Evolutionary conservation across 306 rosid genomes (phyloP).

Genomic region (Argentina anserina): DNA sequence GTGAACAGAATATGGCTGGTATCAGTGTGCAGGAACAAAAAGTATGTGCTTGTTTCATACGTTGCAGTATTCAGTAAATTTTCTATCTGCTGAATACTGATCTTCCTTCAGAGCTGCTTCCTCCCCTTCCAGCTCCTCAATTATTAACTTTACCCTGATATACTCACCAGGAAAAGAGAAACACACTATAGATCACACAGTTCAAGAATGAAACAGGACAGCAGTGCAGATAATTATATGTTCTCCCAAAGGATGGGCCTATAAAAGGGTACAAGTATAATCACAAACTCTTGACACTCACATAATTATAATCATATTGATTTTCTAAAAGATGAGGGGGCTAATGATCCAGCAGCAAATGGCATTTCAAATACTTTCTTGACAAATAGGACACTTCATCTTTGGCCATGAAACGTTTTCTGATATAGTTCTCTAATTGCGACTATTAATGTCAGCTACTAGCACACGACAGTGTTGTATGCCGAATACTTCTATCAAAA

Average conservation of each 20-base stretch:
- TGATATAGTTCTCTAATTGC: not conserved
- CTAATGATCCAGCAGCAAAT: not conserved
- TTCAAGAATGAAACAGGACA: not conserved
- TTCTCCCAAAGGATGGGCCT: not conserved
- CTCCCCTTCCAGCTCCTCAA: constrained; percentile 85
- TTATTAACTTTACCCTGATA: constrained; percentile 79
- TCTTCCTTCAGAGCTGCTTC: constrained; percentile 82
- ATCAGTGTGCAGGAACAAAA: not conserved
- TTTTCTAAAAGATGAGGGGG: not conserved
- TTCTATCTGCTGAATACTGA: constrained; percentile 80
- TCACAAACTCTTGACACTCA: not conserved
- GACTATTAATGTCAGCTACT: not conserved
- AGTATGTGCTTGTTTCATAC: constrained; percentile 35
- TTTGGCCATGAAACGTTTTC: not conserved
- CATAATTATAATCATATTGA: not conserved
- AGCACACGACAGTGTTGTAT: not conserved
- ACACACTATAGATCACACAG: not conserved
- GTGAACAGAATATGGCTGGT: constrained; percentile 3
- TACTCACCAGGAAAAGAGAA: constrained; percentile 17
- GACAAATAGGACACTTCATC: not conserved
- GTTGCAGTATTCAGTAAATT: constrained; percentile 81
- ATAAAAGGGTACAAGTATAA: not conserved
- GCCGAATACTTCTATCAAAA: not conserved
- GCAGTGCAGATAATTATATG: not conserved
- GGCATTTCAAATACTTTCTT: not conserved